Conservation (phyloP, 108 stramenopile species). For the Cylindrotheca fusiformis region DNA sequence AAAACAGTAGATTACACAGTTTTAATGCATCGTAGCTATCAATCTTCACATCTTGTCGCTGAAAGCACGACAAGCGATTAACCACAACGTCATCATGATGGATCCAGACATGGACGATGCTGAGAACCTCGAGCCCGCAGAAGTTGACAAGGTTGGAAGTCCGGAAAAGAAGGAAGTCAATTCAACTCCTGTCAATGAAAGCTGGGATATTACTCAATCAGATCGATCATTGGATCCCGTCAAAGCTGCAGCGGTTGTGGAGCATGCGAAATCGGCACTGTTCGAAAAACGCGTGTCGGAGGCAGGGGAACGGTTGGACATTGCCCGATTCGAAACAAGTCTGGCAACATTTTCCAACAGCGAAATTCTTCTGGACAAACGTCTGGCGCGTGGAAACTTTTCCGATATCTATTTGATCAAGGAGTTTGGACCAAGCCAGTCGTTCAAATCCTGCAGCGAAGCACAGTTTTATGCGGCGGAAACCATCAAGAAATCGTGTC, state of each 20-base stretch:
- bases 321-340: slow-evolving; percentile 14
- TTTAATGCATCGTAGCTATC: too few relatives aligned
- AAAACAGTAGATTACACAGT: too few relatives aligned
- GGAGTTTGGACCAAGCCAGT: not conserved
- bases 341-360: slow-evolving; percentile 25
- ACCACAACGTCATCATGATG: too few relatives aligned
- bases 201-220: not conserved
- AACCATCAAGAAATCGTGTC: slow-evolving; percentile 5
- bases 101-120: too few relatives aligned
- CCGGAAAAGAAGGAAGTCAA: too few relatives aligned
- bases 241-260: not conserved
- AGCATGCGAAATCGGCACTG: not conserved
- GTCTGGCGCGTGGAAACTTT: slow-evolving; percentile 33
- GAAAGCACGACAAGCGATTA: too few relatives aligned
- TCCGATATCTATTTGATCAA: slow-evolving; percentile 27
- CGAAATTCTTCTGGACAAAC: slow-evolving; percentile 25
- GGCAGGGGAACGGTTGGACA: not conserved
- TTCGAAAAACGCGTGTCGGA: not conserved
- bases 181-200: too few relatives aligned
- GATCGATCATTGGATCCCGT: not conserved
- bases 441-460: slow-evolving; percentile 10
- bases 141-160: too few relatives aligned
- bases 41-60: too few relatives aligned
- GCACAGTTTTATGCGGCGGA: slow-evolving; percentile 10
- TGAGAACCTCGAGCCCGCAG: too few relatives aligned